Conservation (phyloP, 2,329 filamentous ascomycete species). For the Rugonectria rugulosa region DNA sequence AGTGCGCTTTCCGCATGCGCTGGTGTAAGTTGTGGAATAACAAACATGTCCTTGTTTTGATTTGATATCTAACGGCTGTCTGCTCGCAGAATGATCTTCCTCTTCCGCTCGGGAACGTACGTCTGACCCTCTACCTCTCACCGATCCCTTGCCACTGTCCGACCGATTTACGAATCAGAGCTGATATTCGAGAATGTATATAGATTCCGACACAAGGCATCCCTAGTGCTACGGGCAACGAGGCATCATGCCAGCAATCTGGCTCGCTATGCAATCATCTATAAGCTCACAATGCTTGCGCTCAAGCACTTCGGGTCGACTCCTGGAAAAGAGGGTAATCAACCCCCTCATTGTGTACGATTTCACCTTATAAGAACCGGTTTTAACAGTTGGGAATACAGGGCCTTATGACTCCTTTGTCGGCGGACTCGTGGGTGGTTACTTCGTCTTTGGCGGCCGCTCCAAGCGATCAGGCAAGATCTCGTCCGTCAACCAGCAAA, state of each 20-base stretch:
- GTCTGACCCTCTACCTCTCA: constrained; percentile 41
- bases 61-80: constrained; percentile 26
- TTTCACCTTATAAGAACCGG: neutral
- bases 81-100: constrained; percentile 81
- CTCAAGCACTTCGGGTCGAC: constrained; percentile 69
- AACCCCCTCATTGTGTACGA: neutral
- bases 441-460: constrained; percentile 83
- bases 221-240: constrained; percentile 84
- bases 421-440: constrained; percentile 87
- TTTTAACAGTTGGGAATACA: constrained; percentile 27
- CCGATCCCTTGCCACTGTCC: constrained; percentile 1
- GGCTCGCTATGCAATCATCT: constrained; percentile 87
- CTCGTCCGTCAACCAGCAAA: constrained; percentile 90
- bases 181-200: constrained; percentile 25
- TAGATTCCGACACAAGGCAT: constrained; percentile 76
- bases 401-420: constrained; percentile 84
- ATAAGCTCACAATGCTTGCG: constrained; percentile 82
- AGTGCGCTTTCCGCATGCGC: constrained; percentile 96
- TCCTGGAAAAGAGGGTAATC: constrained; percentile 64
- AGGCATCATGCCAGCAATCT: constrained; percentile 91
- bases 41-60: neutral
- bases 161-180: neutral
- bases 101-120: constrained; percentile 91
- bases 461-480: constrained; percentile 70
- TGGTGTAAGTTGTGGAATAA: constrained; percentile 78